Evolutionary conservation across 495 filamentous ascomycete species (phyloP), one percentile per base, ranked within the genome.

Genomic region (Penicillium cosmopolitanum): DNA sequence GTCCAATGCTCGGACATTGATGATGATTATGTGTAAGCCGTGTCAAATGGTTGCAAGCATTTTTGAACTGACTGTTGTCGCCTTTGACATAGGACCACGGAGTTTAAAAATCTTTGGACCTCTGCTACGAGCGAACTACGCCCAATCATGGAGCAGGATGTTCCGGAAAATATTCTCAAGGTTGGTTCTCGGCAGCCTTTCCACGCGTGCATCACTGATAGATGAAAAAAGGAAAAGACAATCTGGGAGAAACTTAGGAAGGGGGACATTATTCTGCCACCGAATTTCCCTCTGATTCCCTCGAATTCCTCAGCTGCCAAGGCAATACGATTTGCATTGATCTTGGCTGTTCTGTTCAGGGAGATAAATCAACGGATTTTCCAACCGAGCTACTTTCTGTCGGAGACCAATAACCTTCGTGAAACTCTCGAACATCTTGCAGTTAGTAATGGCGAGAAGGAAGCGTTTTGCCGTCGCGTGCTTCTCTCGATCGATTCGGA

Each of bases 241-340:
- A 51, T 53, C 3, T 56, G 23, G 53, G 43, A 61, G n/a, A 53
- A 43, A 42, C 12, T 53, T 53, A 43, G 46, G 44, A 62, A 57
- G 15, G 40, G 10, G 43, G 50, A 36, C 31, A n/a, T 50, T 3
- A 33, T 48, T 31, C 34, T 60, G 21, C 57, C 42, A 43, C 51
- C 16, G 11, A 48, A 43, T 16, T 48, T 60, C 40, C 42, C 57
- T 60, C 34, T 60, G 43, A 50, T 54, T 31, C 9, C 42, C 11
- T 55, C 61, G 11, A 66, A 66, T 43, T 57, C 61, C n/a, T 33
- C 53, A n/a, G 53, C 40, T 23, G 64, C 64, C 40, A 66, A 66
- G 50, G 38, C 40, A 33, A 64, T 66, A 50, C 60, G 64, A 10
- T 53, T 59, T 55, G 56, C 60, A 18, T 31, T 66, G 52, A 56